Percentiles rank a stretch among this genome's conserved stretches.
Conservation (phyloP, 106 monocot genomes). For the Alisma plantagoaquatica region DNA sequence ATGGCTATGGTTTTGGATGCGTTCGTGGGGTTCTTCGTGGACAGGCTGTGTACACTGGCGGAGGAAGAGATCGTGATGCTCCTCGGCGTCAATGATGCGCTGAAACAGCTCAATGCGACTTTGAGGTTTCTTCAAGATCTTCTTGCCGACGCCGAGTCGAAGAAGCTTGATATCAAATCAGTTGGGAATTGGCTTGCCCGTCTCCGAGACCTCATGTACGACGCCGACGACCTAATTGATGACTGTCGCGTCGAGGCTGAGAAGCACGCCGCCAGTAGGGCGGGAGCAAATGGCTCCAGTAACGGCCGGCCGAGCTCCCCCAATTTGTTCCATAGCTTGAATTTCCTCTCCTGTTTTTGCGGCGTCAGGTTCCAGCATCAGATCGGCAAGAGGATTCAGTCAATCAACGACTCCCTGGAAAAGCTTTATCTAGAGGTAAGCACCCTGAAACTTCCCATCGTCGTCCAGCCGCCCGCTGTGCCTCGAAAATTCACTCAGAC, state of each 20-base stretch:
- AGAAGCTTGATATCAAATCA: not conserved
- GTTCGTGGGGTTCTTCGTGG: not conserved
- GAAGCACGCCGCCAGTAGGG: not conserved
- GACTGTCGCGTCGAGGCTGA: slow-evolving; percentile 3
- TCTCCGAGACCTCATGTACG: slow-evolving; percentile 9
- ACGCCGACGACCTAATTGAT: slow-evolving; percentile 18
- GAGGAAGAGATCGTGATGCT: slow-evolving; percentile 1
- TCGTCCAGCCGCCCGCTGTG: not conserved
- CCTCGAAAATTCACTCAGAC: not conserved
- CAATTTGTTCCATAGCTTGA: not conserved
- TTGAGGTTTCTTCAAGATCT: not conserved
- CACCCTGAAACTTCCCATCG: not conserved
- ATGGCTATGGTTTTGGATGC: slow-evolving; percentile 10
- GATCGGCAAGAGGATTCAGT: not conserved
- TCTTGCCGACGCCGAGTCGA: slow-evolving; percentile 3
- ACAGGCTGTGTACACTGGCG: not conserved
- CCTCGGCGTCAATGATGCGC: not conserved
- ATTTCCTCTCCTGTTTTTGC: not conserved
- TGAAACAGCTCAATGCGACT: not conserved
- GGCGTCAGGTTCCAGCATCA: not conserved
- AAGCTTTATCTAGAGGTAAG: not conserved
- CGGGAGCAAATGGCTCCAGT: not conserved
- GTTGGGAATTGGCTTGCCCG: slow-evolving; percentile 1
- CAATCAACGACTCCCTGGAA: not conserved
- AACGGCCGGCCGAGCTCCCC: not conserved